phyloP scores from a whole-genome alignment of 257 asterid genomes.

The Scutellaria baicalensis region DNA sequence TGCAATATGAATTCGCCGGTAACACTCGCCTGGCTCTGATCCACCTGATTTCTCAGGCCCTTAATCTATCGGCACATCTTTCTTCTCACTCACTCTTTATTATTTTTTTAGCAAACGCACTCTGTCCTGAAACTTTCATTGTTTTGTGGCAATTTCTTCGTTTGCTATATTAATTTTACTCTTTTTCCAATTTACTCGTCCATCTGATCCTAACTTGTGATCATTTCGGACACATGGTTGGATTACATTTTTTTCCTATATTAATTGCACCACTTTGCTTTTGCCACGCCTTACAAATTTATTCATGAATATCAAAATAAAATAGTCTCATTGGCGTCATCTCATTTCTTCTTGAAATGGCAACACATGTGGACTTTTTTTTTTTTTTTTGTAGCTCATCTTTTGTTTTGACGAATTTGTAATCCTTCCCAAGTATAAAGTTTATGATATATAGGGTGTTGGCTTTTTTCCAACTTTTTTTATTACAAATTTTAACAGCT shows the following conservation, averaged over 20 bases:
- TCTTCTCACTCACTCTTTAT: neutral
- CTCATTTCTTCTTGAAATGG: no score
- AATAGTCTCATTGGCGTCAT: no score
- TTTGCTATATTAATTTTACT: slow-evolving; percentile 30
- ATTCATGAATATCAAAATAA: no score
- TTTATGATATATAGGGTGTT: no score
- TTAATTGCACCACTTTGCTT: neutral
- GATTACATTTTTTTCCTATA: slow-evolving; percentile 11
- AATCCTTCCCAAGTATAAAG: no score
- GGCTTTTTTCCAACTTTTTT: no score
- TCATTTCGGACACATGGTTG: slow-evolving; percentile 39
- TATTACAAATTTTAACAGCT: no score
- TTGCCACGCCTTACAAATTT: no score
- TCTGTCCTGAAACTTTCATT: slow-evolving; percentile 45
- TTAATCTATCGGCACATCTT: slow-evolving; percentile 27
- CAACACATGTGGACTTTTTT: no score
- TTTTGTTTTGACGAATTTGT: no score
- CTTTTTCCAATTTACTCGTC: slow-evolving; percentile 31
- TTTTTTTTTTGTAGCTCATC: no score
- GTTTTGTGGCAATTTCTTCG: slow-evolving; percentile 64
- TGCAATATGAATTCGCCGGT: slow-evolving; percentile 46
- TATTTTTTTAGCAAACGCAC: slow-evolving; percentile 34
- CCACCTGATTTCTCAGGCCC: slow-evolving; percentile 39
- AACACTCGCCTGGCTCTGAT: slow-evolving; percentile 52
- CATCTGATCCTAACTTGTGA: slow-evolving; percentile 11